Base-by-base conservation (phyloP, 305 asterid species). In the Fraxinus sp. region DNA sequence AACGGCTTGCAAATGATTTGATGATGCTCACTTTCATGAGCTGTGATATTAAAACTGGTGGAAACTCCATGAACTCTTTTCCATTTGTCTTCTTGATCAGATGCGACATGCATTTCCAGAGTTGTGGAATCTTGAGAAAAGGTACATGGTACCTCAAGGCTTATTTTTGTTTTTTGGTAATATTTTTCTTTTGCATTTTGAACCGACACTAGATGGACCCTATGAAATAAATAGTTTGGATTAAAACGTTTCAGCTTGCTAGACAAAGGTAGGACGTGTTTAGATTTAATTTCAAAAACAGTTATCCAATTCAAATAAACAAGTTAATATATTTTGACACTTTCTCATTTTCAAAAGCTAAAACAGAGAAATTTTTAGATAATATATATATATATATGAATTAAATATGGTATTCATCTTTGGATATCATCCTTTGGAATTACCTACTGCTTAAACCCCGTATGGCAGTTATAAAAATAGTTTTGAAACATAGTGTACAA, bases 41-140 rank as follows among this genome's bases (percentile, higher is more conserved):
- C 79, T 80, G 57, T 79, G 83, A 36, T 77, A 79, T 75, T 77
- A 78, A 83, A 76, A 57, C 73, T 81, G 76, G 49, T 52, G 49
- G 59, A 83, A 39, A 77, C 44, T 75, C 70, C 49, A 76, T 74
- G 68, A 80, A 35, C 83, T 70, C 78, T 84, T 78, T 68, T 41
- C 78, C 77, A 72, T 64, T 78, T 77, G 44, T 80, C 33, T 77
- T 81, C 76, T 83, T 78, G 79, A 77, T 83, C 95, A 95, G 98
- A 91, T 93, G 92, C 93, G 91, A 80, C 92, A 92, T 87, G 89
- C 92, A 64, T 95, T 95, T 91, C 98, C 98, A 32, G 98, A 93
- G 81, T 83, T 95, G 81, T 93, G 98, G 98, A 79, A 89, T 85
- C 89, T 92, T 80, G 98, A 93, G 92, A 87, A 90, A 87, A 91